Evolutionary conservation across 495 filamentous ascomycete genomes (phyloP), one percentile per base, ranked within the genome.

Genomic region (Aspergillus nidulans): DNA sequence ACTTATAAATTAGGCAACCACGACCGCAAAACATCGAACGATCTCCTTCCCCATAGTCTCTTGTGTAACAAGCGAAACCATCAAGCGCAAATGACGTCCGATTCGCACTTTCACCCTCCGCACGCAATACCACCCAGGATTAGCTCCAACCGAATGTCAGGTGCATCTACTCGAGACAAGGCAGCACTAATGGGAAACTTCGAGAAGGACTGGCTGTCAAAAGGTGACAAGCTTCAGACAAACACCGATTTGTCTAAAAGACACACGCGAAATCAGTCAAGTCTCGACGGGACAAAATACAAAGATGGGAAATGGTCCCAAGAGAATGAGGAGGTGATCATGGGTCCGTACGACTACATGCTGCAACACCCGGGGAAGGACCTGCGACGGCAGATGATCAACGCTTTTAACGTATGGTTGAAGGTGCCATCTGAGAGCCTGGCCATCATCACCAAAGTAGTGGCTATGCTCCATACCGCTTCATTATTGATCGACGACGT

Each of bases 401-500:
- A 86, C 41, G 91, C 92, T 25, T 98, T 98, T 72, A 91, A 98
- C 64, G 79, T 79, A 30, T 97, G 88, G 89, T 75, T 98, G 16
- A 79, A 89, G 60, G 92, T 97, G 6, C 95, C 95, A 0, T 61
- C 79, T 8, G 83, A 84, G 55, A 87, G 84, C 48, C 74, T 97
- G 58, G 83, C 79, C 46, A 81, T 95, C 25, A 96, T 98, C 63
- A 92, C 85, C 18, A 86, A 84, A 55, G 91, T 96, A 12, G 82
- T 97, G 21, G 85, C 85, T 43, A 96, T 96, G 91, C 80, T 98
- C 26, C 94, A 98, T 67, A 96, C 92, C 3, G 85, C 94, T 16
- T 96, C 90, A 2, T 77, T 98, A 32, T 80, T 98, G 73, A 85
- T 98, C 59, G 94, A 98, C 66, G 94, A 95, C 67, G 90, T 92